Percentiles rank a stretch among this genome's conserved stretches.
Evolutionary conservation across 306 rosid species (phyloP).

Genomic region (Casuarina cunninghamiana): DNA sequence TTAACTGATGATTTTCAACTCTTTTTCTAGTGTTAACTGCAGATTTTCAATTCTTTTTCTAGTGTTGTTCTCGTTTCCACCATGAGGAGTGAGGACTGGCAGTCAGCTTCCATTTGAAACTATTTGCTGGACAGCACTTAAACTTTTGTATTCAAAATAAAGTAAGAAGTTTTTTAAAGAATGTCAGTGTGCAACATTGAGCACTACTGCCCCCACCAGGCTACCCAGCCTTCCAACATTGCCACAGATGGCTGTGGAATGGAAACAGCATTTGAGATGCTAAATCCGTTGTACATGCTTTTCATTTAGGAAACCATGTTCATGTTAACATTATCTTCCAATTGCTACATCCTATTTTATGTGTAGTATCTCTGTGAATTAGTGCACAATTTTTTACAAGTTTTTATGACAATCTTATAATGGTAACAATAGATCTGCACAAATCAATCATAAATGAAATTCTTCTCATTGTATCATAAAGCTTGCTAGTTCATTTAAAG

Average conservation of each 20-base stretch:
- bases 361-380: neutral
- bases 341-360: neutral
- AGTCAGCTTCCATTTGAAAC: neutral
- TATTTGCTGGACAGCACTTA: neutral
- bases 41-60: neutral
- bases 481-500: slow-evolving; percentile 21
- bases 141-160: neutral
- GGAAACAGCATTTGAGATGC: neutral
- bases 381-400: neutral
- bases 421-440: slow-evolving; percentile 9
- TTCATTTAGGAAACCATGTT: neutral
- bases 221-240: neutral
- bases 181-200: neutral
- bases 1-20: neutral
- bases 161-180: neutral
- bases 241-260: neutral
- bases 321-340: neutral
- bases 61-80: neutral
- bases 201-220: neutral
- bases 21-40: neutral
- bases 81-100: no score
- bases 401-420: slow-evolving; percentile 9
- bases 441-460: slow-evolving; percentile 1
- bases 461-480: neutral
- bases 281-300: neutral